Conservation (phyloP, 805 yeast genomes). For the Candida silvicultrix region DNA sequence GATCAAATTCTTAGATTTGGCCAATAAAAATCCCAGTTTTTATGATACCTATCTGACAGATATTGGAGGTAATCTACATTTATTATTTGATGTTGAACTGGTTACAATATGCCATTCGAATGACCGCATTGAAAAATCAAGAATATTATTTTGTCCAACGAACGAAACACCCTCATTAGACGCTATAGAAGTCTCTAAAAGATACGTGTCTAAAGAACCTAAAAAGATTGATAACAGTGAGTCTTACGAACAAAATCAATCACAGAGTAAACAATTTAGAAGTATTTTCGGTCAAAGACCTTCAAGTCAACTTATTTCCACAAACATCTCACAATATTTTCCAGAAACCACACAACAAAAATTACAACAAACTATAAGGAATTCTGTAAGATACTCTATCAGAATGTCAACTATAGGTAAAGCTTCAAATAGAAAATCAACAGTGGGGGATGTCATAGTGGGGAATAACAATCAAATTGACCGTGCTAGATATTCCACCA, state of each 20-base stretch:
- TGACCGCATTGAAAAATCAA: constrained; percentile 61
- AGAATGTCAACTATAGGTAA: constrained; percentile 37
- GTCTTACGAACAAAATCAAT: constrained; percentile 9
- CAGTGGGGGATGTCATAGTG: constrained; percentile 60
- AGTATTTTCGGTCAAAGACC: constrained; percentile 82
- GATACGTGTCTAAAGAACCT: constrained; percentile 22
- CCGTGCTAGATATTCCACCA: constrained; percentile 29
- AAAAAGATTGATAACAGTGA: constrained; percentile 4
- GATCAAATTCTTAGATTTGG: constrained; percentile 49
- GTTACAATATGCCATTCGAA: constrained; percentile 78
- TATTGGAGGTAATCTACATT: constrained; percentile 31
- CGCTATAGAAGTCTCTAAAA: constrained; percentile 52
- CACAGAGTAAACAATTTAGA: constrained; percentile 24
- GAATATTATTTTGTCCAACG: constrained; percentile 60
- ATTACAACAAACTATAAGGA: constrained; percentile 73
- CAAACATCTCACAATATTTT: constrained; percentile 84
- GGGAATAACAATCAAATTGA: constrained; percentile 53
- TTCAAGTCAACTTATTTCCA: constrained; percentile 85
- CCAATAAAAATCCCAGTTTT: constrained; percentile 32
- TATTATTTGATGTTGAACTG: constrained; percentile 70
- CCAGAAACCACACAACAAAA: constrained; percentile 73
- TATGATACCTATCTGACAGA: constrained; percentile 62
- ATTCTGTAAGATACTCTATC: constrained; percentile 75
- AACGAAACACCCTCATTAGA: constrained; percentile 56
- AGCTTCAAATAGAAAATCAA: constrained; percentile 29